Evolutionary conservation across 1,284 basidiomycete species (phyloP).

Genomic region (Lentinula novae-zelandiae): DNA sequence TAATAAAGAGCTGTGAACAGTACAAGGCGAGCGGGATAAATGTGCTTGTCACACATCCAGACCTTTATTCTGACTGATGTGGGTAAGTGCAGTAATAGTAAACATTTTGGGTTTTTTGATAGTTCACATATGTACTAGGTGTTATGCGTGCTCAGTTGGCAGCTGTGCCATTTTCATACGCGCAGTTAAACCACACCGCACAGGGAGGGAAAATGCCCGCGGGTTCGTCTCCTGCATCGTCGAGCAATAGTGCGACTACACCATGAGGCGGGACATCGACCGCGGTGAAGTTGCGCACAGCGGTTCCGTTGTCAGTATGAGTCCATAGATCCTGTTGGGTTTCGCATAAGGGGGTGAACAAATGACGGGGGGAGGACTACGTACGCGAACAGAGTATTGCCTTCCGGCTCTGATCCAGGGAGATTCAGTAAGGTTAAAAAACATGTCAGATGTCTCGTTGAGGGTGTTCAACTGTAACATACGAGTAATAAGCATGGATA

Average conservation of each 20-base stretch:
- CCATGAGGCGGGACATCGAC: constrained; percentile 50
- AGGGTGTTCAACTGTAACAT: constrained; percentile 39
- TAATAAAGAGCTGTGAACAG: not conserved
- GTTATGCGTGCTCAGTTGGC: no score
- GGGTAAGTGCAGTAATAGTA: no score
- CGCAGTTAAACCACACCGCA: constrained; percentile 16
- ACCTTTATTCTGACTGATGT: no score
- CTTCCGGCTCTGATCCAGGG: constrained; percentile 62
- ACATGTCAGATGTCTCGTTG: constrained; percentile 47
- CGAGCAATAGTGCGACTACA: constrained; percentile 51
- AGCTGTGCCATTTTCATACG: not conserved
- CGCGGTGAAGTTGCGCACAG: constrained; percentile 50
- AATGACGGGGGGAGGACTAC: constrained; percentile 15
- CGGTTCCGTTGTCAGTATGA: constrained; percentile 58
- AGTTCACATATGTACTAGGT: no score
- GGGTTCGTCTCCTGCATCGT: constrained; percentile 57
- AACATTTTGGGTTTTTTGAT: no score
- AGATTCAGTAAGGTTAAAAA: constrained; percentile 59
- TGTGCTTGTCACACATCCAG: no score
- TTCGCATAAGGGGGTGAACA: not conserved
- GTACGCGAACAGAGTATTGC: constrained; percentile 54
- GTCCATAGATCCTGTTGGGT: constrained; percentile 51
- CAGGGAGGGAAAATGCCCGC: constrained; percentile 34
- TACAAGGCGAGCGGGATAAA: no score
- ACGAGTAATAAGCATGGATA: constrained; percentile 31